Evolutionary conservation across 805 yeast species (phyloP).

Genomic region (Myxozyma neglecta): DNA sequence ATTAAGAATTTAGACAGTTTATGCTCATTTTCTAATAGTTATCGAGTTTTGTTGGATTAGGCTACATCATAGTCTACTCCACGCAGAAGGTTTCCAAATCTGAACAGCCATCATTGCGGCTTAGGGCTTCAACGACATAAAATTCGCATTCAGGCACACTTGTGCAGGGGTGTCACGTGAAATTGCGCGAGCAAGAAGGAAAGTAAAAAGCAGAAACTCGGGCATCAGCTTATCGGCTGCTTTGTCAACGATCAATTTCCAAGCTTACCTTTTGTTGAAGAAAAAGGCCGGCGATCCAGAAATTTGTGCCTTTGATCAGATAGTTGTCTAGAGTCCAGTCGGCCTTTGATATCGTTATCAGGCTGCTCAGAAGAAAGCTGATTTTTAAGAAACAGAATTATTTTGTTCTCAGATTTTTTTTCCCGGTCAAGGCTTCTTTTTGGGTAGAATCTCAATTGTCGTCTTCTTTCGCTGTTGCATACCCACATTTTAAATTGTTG

Average conservation of each 20-base stretch:
- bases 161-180: not conserved
- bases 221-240: constrained; percentile 6
- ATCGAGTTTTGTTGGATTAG: not conserved
- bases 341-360: not conserved
- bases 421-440: not conserved
- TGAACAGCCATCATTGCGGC: not conserved
- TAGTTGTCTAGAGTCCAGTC: not conserved
- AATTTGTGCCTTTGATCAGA: not conserved
- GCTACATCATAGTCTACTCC: not conserved
- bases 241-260: not conserved
- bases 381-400: not conserved
- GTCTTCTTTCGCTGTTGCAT: not conserved
- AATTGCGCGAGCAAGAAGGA: not conserved
- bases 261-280: too few species aligned
- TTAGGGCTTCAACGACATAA: not conserved
- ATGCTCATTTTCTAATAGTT: not conserved
- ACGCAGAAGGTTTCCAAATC: not conserved
- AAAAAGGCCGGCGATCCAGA: not conserved
- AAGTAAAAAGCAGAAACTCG: not conserved
- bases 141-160: not conserved
- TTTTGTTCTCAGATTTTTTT: too few species aligned
- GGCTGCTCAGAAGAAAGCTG: not conserved
- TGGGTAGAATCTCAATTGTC: not conserved
- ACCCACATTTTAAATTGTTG: not conserved
- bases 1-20: too few species aligned